These are phyloP conservation scores for Rhinocladiella similis DNA, from an alignment of 2,329 filamentous ascomycete species.

Conservation along the genomic window DNA sequence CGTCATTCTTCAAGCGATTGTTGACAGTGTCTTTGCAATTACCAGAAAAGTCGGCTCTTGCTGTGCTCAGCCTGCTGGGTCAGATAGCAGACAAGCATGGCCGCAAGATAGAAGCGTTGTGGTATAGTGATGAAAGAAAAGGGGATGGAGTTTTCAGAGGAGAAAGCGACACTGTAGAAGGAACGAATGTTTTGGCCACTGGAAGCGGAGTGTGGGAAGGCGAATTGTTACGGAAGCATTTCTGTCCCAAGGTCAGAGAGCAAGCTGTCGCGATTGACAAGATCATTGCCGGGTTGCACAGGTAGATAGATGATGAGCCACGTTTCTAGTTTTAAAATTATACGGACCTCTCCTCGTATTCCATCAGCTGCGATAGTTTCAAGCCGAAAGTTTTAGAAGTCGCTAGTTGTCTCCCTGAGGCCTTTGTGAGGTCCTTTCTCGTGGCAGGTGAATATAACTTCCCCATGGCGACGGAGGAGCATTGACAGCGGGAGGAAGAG, in stretches of 20 bases:
- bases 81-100: slow-evolving; percentile 80
- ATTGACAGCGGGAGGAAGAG: too few relatives aligned
- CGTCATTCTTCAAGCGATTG: slow-evolving; percentile 89
- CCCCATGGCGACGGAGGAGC: too few relatives aligned
- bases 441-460: too few relatives aligned
- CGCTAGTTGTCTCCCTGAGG: too few relatives aligned
- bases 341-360: not conserved
- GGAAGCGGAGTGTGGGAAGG: slow-evolving; percentile 85
- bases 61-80: slow-evolving; percentile 73
- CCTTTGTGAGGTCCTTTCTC: too few relatives aligned
- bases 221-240: slow-evolving; percentile 81
- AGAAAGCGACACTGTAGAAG: slow-evolving; percentile 71
- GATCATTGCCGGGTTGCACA: slow-evolving; percentile 46
- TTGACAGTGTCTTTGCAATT: slow-evolving; percentile 79
- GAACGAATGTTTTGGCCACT: slow-evolving; percentile 79
- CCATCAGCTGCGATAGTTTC: not conserved
- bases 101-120: slow-evolving; percentile 79
- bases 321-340: not conserved
- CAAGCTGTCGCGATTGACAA: slow-evolving; percentile 70
- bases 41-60: slow-evolving; percentile 84
- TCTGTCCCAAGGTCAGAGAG: slow-evolving; percentile 80
- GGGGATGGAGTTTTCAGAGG: slow-evolving; percentile 86
- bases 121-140: slow-evolving; percentile 91
- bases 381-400: too few relatives aligned
- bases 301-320: slow-evolving; percentile 7